Evolutionary conservation across 495 filamentous ascomycete genomes (phyloP), one percentile per base, ranked within the genome.

Genomic region (Penicillium cinerascens): DNA sequence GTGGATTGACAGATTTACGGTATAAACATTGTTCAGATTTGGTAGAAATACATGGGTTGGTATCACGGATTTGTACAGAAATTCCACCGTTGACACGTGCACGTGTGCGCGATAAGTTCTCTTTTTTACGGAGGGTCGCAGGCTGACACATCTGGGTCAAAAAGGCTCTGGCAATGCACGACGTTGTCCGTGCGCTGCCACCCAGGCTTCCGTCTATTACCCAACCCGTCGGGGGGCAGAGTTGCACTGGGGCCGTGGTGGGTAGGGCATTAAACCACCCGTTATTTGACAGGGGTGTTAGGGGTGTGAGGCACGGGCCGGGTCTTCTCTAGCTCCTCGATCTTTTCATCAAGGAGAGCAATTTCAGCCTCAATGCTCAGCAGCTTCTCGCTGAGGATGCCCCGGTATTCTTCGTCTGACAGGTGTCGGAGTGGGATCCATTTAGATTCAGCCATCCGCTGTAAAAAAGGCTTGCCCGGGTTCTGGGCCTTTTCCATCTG

Each of bases 341-440:
- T 91, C 51, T 82, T 85, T 36, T 97, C 92, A 59, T 97, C 89
- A 10, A 96, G 67, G 27, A 97, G 58, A 0, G 92, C 87, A 57
- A 97, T 88, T 51, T 97, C 89, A 9, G 85, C 89, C 55, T 97
- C 84, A 11, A 96, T 70, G 42, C 80, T 78, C 6, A 98, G 68
- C 18, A 95, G 55, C 67, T 87, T 89, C 64, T 95, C 89, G 59
- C 81, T 75, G 35, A 97, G 65, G 59, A 90, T 87, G 6, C 75
- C 71, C 53, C 78, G 81, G 57, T 96, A 98, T 25, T 96, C 87
- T 44, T 87, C 77, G 60, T 96, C 85, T 0, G 84, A 85, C 18
- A 98, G 67, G 11, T 74, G 75, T 46, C 80, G 89, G 51, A 97
- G 67, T 2, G 92, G 93, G 60, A 87, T 91, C 86, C 86, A 96